phyloP scores from a whole-genome alignment of 2,329 filamentous ascomycete species.

The Aspergillus ustus region DNA sequence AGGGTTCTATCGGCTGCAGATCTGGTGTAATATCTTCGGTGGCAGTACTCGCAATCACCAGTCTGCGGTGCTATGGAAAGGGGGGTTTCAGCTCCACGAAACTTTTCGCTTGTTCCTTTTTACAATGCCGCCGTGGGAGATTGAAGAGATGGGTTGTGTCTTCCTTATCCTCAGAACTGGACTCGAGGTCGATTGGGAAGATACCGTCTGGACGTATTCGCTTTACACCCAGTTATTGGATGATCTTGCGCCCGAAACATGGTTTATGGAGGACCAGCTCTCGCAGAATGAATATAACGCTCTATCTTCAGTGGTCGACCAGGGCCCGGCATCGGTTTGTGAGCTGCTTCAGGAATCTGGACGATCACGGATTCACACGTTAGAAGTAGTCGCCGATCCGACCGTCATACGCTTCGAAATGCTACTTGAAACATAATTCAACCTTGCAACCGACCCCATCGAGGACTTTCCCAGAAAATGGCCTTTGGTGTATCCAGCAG shows the following conservation, averaged over 20 bases:
- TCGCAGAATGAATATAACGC: no score
- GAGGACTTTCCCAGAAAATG: background rate
- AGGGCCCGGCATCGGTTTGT: no score
- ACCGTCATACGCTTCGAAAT: no score
- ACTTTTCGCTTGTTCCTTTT: background rate
- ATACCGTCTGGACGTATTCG: background rate
- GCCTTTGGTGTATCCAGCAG: background rate
- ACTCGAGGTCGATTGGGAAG: background rate
- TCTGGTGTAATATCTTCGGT: background rate
- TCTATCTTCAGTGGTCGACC: no score
- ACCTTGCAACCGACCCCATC: no score
- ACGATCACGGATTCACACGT: no score
- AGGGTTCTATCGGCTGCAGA: background rate
- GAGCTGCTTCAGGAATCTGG: no score
- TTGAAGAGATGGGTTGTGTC: background rate
- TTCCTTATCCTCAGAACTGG: background rate
- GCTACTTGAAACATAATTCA: no score
- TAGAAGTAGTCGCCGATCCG: no score
- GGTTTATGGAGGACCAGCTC: no score
- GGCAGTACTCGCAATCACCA: background rate
- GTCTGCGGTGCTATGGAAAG: background rate
- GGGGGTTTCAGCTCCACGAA: background rate
- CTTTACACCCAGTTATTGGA: background rate
- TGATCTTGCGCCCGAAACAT: background rate
- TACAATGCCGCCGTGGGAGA: background rate